Base-by-base conservation (phyloP, 2,329 filamentous ascomycete species). In the Colletotrichum aenigma region DNA sequence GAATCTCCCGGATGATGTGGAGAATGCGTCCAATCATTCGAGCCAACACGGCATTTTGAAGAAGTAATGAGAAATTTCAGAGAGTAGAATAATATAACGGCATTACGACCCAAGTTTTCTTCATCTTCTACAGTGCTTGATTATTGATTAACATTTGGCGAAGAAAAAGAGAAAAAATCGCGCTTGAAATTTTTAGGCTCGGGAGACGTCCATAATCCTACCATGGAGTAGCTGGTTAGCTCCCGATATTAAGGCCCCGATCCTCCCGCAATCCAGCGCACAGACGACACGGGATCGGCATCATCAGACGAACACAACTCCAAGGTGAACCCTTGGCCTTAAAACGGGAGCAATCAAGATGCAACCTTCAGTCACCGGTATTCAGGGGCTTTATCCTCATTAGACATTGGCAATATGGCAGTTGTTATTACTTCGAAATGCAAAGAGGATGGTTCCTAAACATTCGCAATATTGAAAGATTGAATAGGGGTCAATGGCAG, bases 1-100 rank as follows among this genome's bases (percentile, higher is more conserved):
- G 24, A 71, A 75, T 68, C 64, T 75, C 16, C 56, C 73, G 6
- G 73, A 73, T n/a, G 70, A 75, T 6, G 56, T 65, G 64, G 73
- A 75, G 34, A 75, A 72, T 52, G 64, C 64, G 1, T 68, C 73
- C 2, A 73, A 43, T 38, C 73, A 73, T 18, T 75, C 64, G 7
- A 75, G 69, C 13, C 64, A 75, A 7, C 62, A 68, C n/a, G 70
- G 64, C 5, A 73, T 75, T 3, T 28, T 75, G 43, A 75, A 73
- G 56, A 64, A 65, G 7, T 68, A 68, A 75, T n/a, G 68, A 28
- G 16, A 15, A 32, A 48, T 64, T 71, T 52, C 28, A 52, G 16
- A n/a, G 18, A 34, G 28, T 52, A 36, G 52, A 36, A 38, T n/a
- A n/a, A 71, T 21, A 15, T 24, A 26, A 34, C 21, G 15, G 70